Percentiles rank a stretch among this genome's conserved stretches.
These are phyloP conservation scores for Albugo laibachii DNA, from an alignment of 352 stramenopile genomes.

Conservation along the genomic window DNA sequence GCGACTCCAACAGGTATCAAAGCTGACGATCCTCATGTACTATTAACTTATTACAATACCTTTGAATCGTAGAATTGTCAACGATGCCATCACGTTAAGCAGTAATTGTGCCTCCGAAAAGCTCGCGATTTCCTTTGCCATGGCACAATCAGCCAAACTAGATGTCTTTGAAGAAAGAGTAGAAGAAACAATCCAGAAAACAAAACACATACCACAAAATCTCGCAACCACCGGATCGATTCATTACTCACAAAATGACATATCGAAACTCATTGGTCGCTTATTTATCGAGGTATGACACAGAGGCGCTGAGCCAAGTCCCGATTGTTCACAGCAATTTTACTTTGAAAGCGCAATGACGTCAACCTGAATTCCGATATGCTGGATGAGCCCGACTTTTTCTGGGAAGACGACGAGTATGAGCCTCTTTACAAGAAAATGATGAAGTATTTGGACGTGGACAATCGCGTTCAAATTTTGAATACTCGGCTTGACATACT, in stretches of 20 bases:
- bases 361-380: slow-evolving; percentile 91
- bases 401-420: slow-evolving; percentile 88
- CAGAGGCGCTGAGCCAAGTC: neutral
- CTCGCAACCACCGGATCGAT: slow-evolving; percentile 79
- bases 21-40: neutral
- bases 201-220: slow-evolving; percentile 77
- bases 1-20: slow-evolving; percentile 22
- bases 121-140: slow-evolving; percentile 82
- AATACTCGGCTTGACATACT: slow-evolving; percentile 89
- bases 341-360: slow-evolving; percentile 44
- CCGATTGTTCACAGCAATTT: slow-evolving; percentile 7
- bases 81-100: slow-evolving; percentile 73
- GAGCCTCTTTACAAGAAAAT: slow-evolving; percentile 84
- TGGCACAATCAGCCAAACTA: slow-evolving; percentile 86
- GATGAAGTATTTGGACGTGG: slow-evolving; percentile 84
- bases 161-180: slow-evolving; percentile 84
- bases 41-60: neutral
- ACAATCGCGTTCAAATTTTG: slow-evolving; percentile 82
- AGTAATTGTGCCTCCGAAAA: slow-evolving; percentile 74
- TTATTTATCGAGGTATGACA: slow-evolving; percentile 67
- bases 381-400: slow-evolving; percentile 86
- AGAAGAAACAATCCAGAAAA: slow-evolving; percentile 73
- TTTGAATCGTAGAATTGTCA: slow-evolving; percentile 19
- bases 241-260: slow-evolving; percentile 77
- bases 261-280: slow-evolving; percentile 81